Percentiles rank a stretch among this genome's conserved stretches.
Conservation (phyloP, 2,329 filamentous ascomycete species). For the Grosmannia huntii region DNA sequence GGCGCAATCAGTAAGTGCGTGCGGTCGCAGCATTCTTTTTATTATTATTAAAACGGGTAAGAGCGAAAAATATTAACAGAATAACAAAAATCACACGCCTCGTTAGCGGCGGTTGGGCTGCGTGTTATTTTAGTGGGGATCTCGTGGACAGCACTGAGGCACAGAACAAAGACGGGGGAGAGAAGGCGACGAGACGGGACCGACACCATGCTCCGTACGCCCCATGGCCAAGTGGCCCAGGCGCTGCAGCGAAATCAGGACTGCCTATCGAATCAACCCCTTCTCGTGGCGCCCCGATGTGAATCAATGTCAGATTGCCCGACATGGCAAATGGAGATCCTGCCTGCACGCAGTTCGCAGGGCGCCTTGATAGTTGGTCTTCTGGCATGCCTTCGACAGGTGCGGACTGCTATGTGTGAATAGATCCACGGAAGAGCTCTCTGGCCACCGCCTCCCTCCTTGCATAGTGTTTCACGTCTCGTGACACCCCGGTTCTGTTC, state of each 20-base stretch:
- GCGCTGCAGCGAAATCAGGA: neutral
- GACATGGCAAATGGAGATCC: neutral
- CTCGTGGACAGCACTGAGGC: neutral
- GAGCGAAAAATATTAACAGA: constrained; percentile 1
- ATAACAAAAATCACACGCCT: constrained; percentile 13
- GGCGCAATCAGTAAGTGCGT: constrained; percentile 40
- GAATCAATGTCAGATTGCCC: neutral
- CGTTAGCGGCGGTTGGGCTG: constrained; percentile 4
- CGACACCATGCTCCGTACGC: neutral
- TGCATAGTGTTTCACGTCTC: neutral
- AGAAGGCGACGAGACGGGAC: neutral
- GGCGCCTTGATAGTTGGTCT: neutral
- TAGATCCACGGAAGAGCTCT: neutral
- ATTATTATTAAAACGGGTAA: neutral
- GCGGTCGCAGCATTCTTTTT: constrained; percentile 2
- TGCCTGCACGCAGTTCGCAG: neutral
- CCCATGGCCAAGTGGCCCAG: neutral
- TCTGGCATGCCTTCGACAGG: neutral
- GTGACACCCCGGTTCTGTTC: neutral
- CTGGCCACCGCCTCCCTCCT: neutral
- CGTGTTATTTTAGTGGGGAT: constrained; percentile 3
- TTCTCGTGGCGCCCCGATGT: neutral
- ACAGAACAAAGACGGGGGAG: neutral
- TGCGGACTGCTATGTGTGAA: neutral
- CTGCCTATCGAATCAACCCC: neutral